Base-by-base conservation (phyloP, 129 eudicot species). In the Flaveria brownii region DNA sequence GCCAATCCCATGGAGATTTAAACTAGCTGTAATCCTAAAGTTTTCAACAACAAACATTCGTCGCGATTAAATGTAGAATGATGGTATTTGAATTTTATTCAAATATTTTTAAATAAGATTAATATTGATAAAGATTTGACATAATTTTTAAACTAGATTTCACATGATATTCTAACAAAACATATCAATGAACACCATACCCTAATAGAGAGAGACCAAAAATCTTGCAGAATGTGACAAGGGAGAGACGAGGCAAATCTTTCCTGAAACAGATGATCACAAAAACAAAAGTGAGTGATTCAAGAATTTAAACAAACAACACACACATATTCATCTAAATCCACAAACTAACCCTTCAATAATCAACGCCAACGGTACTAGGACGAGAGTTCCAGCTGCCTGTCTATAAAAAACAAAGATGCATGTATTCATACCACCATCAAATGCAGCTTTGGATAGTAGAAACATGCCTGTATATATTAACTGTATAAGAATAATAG, bases 401-500 rank as follows among this genome's bases (percentile, higher is more conserved):
- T 91, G 97, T 82, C 97, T 80, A 62, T 91, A 91, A 83, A 89
- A 91, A 63, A 87, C 87, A 22, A 91, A 91, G 70, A 91, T 81
- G 51, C 68, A 87, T 12, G 91, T 77, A 77, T 77, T 87, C 96
- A 89, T 91, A 46, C 96, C 97, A 28, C 80, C 88, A 80, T 87
- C 87, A 28, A 91, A 91, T 1, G 91, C 97, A 2, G 81, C 83
- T 67, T 89, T 91, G 0, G 92, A 81, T 45, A 91, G 82, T 74
- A 91, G 68, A 80, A 85, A 88, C 89, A 89, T 85, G 33, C 90
- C 97, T 9, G 96, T 56, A 80, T 88, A 91, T 17, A 91, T 81
- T 1, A 62, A 8, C 16, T 87, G 92, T 72, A 89, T 84, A 0
- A 77, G 76, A 12, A 89, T 15, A 20, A 85, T 88, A 16, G 62